Base-by-base conservation (phyloP, 371 early-diverging fungal species). In the Mortierella sp. region DNA sequence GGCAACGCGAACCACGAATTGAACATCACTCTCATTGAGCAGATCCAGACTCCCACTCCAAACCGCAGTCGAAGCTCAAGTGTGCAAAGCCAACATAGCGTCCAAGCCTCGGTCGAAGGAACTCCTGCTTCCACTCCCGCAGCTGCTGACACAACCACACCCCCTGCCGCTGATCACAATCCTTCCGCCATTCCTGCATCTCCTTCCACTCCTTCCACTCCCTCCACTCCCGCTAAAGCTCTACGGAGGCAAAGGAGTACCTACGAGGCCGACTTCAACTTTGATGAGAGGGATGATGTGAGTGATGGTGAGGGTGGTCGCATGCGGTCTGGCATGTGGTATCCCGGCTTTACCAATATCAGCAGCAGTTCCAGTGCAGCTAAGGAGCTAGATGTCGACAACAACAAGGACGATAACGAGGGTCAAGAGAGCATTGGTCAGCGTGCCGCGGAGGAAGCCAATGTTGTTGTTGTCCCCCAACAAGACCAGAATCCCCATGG, bases 1-100 rank as follows among this genome's bases (percentile, higher is more conserved):
- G 74, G 74, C 37, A 40, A 74, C 21, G 60, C 50, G 64, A 74
- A 74, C 57, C 67, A 74, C 39, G 74, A 74, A 54, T 54, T 74
- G 24, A 50, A 40, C 24, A 68, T 67, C 3, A 68, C 63, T 53
- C 64, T 74, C n/a, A 34, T 74, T 28, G 74, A 74, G 47, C 74
- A 74, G 31, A 52, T 50, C 28, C 64, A 51, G 28, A 21, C 31
- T 16, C 25, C 59, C 6, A 28, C 63, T 19, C 6, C 56, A 16
- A 67, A 48, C 62, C 74, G 64, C 39, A 74, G 68, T 39, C 74
- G 68, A 40, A 67, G 64, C 45, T 67, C 74, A 13, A 74, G 74
- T 43, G 34, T 73, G 21, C 74, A 67, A 8, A 63, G 63, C 34
- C 53, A 54, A 44, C 57, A 47, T 25, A 43, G 50, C 16, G 37